Evolutionary conservation across 1,284 basidiomycete genomes (phyloP).

Genomic region (Ustilago loliicola): DNA sequence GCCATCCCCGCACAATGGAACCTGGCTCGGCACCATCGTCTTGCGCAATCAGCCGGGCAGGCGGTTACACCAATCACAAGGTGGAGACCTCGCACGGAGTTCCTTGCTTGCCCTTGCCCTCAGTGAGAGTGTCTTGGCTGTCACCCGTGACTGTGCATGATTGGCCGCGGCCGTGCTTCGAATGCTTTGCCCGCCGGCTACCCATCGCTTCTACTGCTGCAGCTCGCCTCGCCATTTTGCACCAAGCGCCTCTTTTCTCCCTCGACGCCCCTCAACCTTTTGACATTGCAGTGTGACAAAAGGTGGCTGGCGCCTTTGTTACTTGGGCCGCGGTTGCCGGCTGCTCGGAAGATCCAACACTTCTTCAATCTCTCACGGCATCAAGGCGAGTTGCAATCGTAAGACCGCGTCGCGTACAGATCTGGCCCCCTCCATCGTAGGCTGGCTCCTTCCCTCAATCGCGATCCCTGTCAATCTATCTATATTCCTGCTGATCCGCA

Average conservation of each 20-base stretch:
- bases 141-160: constrained; percentile 3
- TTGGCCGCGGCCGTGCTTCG: neutral
- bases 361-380: neutral
- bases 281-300: neutral
- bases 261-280: neutral
- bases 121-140: neutral
- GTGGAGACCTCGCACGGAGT: neutral
- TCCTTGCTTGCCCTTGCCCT: neutral
- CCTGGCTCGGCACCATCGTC: neutral
- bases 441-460: neutral
- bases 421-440: neutral
- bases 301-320: neutral
- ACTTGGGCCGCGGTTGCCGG: constrained; percentile 9
- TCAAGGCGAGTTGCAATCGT: neutral
- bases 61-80: neutral
- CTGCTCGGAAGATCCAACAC: constrained; percentile 5
- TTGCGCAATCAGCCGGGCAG: constrained; percentile 6
- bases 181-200: neutral
- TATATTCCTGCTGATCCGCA: constrained; percentile 24
- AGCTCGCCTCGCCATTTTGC: neutral
- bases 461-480: neutral
- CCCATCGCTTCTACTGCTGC: constrained; percentile 4
- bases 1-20: neutral
- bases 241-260: neutral
- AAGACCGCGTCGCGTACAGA: neutral